Evolutionary conservation across 2,329 filamentous ascomycete genomes (phyloP).

Genomic region (Pseudocercospora musae): DNA sequence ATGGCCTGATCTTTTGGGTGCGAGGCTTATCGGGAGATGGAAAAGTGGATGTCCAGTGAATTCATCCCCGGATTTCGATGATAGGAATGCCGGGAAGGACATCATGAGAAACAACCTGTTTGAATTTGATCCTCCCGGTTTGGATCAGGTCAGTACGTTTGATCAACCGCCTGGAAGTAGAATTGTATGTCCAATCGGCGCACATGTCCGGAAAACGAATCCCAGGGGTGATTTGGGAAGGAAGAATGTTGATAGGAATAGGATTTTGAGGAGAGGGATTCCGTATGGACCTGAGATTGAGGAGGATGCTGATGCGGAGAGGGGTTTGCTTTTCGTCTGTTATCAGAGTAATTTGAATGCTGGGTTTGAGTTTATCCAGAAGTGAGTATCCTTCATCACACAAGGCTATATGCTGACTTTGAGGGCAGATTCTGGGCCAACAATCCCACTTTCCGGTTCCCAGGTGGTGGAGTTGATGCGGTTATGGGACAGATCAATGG

Average conservation of each 20-base stretch:
- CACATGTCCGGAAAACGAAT: conserved; percentile 49
- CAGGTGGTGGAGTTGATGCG: conserved; percentile 37
- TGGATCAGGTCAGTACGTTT: conserved; percentile 37
- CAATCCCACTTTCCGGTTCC: conserved; percentile 25
- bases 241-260: conserved; percentile 26
- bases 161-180: conserved; percentile 35
- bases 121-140: conserved; percentile 32
- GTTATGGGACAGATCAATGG: conserved; percentile 36
- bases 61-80: conserved; percentile 27
- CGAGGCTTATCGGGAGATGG: conserved; percentile 46
- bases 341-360: conserved; percentile 45
- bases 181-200: conserved; percentile 45
- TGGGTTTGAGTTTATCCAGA: conserved; percentile 43
- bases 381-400: conserved; percentile 2
- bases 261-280: conserved; percentile 47
- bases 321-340: conserved; percentile 46
- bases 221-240: conserved; percentile 39
- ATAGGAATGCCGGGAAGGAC: conserved; percentile 33
- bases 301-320: conserved; percentile 35
- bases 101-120: conserved; percentile 38
- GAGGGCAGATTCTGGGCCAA: conserved; percentile 25
- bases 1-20: conserved; percentile 40
- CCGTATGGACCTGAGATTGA: conserved; percentile 39
- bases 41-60: conserved; percentile 32
- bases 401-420: neutral